Percentiles rank a stretch among this genome's conserved stretches.
phyloP scores from a whole-genome alignment of 1,284 basidiomycete genomes.

The Puccinia hordei region DNA sequence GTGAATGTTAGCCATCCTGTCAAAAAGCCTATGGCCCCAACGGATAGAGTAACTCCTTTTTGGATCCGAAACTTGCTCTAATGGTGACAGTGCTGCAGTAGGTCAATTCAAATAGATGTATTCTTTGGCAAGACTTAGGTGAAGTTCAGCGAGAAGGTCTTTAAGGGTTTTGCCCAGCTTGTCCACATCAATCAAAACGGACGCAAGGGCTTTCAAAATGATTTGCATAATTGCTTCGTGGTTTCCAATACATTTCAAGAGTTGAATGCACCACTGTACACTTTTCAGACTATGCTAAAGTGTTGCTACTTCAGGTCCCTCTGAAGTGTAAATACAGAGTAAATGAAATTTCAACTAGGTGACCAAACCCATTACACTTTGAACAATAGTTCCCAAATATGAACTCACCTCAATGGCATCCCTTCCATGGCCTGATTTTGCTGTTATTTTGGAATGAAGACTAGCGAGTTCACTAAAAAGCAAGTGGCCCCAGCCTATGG shows the following conservation, averaged over 20 bases:
- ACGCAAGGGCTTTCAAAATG: neutral
- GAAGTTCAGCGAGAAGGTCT: neutral
- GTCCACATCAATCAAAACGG: neutral
- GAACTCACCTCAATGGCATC: neutral
- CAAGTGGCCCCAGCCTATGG: neutral
- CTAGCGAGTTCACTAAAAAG: neutral
- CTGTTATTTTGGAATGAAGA: neutral
- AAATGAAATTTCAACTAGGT: neutral
- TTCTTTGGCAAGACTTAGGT: conserved; percentile 2
- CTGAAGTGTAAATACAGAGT: neutral
- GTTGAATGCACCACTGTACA: neutral
- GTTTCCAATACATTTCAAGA: neutral
- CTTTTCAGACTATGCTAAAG: neutral
- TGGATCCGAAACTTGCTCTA: neutral
- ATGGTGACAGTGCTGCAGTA: neutral
- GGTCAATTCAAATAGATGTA: neutral
- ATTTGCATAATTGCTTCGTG: neutral
- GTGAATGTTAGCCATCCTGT: too few species aligned
- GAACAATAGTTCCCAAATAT: too few species aligned
- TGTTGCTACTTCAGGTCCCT: too few species aligned
- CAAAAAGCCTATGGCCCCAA: too few species aligned
- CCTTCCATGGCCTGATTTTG: neutral
- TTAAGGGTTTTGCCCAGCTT: neutral
- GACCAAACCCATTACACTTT: neutral
- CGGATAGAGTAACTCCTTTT: too few species aligned